Base-by-base conservation (phyloP, 768 basidiomycete genomes). In the Rhizopogon sp. region DNA sequence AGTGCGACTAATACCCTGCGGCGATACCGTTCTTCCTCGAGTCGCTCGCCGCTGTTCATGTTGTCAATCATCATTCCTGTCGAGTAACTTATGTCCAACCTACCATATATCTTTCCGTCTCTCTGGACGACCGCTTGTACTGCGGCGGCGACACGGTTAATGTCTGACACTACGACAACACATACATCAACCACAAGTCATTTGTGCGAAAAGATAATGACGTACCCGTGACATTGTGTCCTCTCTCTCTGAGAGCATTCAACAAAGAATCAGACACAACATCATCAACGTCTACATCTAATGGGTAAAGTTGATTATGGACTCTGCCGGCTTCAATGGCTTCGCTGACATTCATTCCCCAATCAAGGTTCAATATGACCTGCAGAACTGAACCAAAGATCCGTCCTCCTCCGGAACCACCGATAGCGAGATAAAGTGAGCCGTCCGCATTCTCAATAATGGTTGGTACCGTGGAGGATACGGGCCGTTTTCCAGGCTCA, bases 11-110 rank as follows among this genome's bases (percentile, higher is more conserved):
- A 71, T 94, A 95, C 3, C 89, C 94, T 44, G 89, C 84, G 5
- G 94, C 89, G 41, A 93, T 79, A n/a, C 93, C 93, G 59, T 93
- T 89, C 76, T 95, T 96, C 65, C 94, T 80, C 17, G 90, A 92
- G 70, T 97, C 94, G 65, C 90, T 92, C 8, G 90, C 88, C 57
- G 91, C 93, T 89, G 60, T 43, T 25, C 39, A 16, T 17, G 22
- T 22, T 13, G 29, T 35, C 39, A 33, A 44, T 60, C 29, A 61
- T 43, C 3, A 33, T 41, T 13, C 10, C 14, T n/a, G 25, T 35
- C 57, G 40, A 47, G 39, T 7, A 25, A 13, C 25, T 44, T 8
- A 33, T 6, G 39, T 14, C 52, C 28, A 35, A 69, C 84, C 43
- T 60, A 89, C 90, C 89, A 58, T 78, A 88, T 28, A 93, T 76